phyloP scores from a whole-genome alignment of 768 basidiomycete species.

The Guyanaporus albipodus region DNA sequence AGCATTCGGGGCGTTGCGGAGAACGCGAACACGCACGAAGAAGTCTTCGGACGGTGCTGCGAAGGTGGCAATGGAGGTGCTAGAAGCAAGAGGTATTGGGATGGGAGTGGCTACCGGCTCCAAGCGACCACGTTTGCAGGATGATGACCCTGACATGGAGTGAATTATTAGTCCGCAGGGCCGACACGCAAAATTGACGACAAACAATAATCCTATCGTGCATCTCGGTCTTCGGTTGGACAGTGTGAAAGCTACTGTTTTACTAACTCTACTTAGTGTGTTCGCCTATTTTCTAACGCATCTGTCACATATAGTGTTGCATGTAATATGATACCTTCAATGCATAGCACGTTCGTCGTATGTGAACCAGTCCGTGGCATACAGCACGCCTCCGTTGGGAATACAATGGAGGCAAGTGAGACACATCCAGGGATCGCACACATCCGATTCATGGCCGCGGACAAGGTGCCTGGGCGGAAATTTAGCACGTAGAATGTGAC shows the following conservation, averaged over 20 bases:
- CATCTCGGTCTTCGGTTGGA: slow-evolving; percentile 24
- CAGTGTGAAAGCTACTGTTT: slow-evolving; percentile 26
- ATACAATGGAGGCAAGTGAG: slow-evolving; percentile 5
- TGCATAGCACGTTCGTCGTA: slow-evolving; percentile 19
- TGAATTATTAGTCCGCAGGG: slow-evolving; percentile 15
- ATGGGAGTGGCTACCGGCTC: slow-evolving; percentile 40
- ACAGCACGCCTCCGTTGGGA: slow-evolving; percentile 8
- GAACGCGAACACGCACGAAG: slow-evolving; percentile 72
- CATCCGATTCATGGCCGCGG: slow-evolving; percentile 22
- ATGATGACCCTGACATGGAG: slow-evolving; percentile 48
- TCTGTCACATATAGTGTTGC: slow-evolving; percentile 35
- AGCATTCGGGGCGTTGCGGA: slow-evolving; percentile 79
- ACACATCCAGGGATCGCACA: neutral
- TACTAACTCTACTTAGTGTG: slow-evolving; percentile 32
- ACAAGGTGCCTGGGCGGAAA: slow-evolving; percentile 25
- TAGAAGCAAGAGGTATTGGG: slow-evolving; percentile 73
- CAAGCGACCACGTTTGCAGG: slow-evolving; percentile 45
- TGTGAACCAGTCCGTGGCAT: slow-evolving; percentile 5
- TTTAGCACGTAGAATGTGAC: slow-evolving; percentile 16
- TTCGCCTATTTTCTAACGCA: slow-evolving; percentile 30
- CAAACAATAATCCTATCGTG: slow-evolving; percentile 29
- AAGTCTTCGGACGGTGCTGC: slow-evolving; percentile 68
- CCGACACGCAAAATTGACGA: slow-evolving; percentile 14
- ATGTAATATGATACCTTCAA: slow-evolving; percentile 39
- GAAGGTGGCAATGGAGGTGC: slow-evolving; percentile 73